Evolutionary conservation across 371 early-diverging fungal species (phyloP), one percentile per base, ranked within the genome.

Genomic region (Mortierella sp.): DNA sequence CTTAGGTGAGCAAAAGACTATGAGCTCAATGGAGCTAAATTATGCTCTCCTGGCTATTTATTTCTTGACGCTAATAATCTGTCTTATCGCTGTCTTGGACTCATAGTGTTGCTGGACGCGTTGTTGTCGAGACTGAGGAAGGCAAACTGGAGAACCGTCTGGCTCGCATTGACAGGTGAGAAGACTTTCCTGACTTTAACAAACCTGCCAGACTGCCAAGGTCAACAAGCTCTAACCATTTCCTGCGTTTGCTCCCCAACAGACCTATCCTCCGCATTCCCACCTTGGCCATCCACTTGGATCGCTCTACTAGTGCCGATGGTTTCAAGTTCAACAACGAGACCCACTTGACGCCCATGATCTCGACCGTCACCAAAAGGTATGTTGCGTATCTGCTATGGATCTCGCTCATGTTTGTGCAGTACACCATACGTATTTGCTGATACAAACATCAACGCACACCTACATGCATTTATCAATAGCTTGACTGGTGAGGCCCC

Each of bases 271-370:
- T 98, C 67, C 87, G 95, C 60, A 91, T 99, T 59, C 99, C 99
- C 31, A 97, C 94, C n/a, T 82, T 99, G 37, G 98, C 99, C 47
- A 97, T 97, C 78, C 99, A 99, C 80, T 82, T 99, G 68, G 97
- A 98, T 67, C 89, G 96, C 56, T 72, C 83, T 32, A 90, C 92
- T 50, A 88, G 86, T 78, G 84, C 87, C 3, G 91, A 92, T 1
- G 87, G 81, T 51, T 95, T 98, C 85, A 90, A 90, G 62, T 97
- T 94, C 82, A 98, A 98, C 88, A 96, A 93, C 50, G 99, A 99
- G 80, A 86, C 80, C 11, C 98, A 98, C 60, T 80, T 99, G 56
- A 89, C 91, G 17, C 98, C 98, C 30, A 89, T 99, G 47, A 81
- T 97, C 37, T 92, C 93, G 15, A 90, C 92, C 0, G 91, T 87